Percentiles rank a stretch among this genome's conserved stretches.
phyloP scores from a whole-genome alignment of 23 red algal species.

The Gracilaria caudata region DNA sequence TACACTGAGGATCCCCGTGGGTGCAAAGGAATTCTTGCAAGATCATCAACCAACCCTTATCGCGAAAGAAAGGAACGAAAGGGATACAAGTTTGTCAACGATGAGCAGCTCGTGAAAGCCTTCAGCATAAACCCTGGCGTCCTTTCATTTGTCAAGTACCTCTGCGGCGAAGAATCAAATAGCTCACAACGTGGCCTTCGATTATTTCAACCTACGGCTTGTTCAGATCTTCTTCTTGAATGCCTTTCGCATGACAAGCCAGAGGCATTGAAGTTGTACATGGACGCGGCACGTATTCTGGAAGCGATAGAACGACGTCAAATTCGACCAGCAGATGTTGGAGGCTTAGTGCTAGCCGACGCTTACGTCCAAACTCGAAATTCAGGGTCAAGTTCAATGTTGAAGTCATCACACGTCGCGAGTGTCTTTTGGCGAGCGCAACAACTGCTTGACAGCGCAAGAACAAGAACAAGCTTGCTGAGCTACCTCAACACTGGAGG shows the following conservation, averaged over 20 bases:
- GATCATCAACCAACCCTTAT: conserved; percentile 33
- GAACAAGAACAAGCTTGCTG: conserved; percentile 12
- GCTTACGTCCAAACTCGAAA: conserved; percentile 15
- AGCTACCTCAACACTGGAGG: conserved; percentile 22
- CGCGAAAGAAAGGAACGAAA: conserved; percentile 1
- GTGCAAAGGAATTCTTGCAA: conserved; percentile 76
- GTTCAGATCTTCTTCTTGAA: conserved; percentile 56
- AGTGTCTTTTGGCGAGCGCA: background rate
- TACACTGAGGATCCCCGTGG: conserved; percentile 82
- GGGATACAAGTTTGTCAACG: conserved; percentile 38
- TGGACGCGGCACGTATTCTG: conserved; percentile 43
- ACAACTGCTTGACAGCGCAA: background rate
- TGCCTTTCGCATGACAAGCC: conserved; percentile 75
- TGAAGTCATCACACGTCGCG: conserved; percentile 18
- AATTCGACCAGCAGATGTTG: conserved; percentile 32
- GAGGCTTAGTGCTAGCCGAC: conserved; percentile 34
- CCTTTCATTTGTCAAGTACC: conserved; percentile 62
- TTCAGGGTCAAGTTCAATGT: background rate
- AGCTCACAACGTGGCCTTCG: background rate
- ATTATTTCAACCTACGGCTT: conserved; percentile 10
- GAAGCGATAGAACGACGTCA: conserved; percentile 38
- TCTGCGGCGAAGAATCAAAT: conserved; percentile 30
- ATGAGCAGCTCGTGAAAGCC: conserved; percentile 58
- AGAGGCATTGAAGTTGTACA: conserved; percentile 64
- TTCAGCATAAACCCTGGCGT: conserved; percentile 68